Evolutionary conservation across 2,329 filamentous ascomycete species (phyloP), one percentile per base, ranked within the genome.

Genomic region (Phialemoniopsis sp.): DNA sequence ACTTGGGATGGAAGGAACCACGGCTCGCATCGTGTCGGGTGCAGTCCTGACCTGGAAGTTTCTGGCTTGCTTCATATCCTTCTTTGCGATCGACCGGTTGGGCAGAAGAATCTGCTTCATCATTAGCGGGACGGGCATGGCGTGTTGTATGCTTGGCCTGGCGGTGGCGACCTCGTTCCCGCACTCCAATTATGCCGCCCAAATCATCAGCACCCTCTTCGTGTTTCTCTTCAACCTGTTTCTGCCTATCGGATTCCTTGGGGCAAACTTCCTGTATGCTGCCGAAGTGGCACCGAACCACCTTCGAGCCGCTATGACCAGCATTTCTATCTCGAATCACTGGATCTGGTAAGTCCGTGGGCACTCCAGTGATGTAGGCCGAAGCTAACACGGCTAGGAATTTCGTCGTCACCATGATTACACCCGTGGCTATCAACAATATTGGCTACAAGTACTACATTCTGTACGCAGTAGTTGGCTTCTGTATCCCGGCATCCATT

Each of bases 191-290:
- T 60, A 59, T 3, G 43, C 60, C 2, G 67, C 75, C 3, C 66
- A 72, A 43, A 68, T 78, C 32, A 68, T 66, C 1, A 72, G 72
- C 1, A 73, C 71, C 1, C 66, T 74, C 45, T 78, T 78, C 55
- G 66, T 81, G 36, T 81, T 76, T 55, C 55, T 77, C 34, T 82
- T 76, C 62, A 76, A 79, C 56, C 75, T 72, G 48, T 80, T 80
- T 56, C 72, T 78, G 33, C 74, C 73, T 0, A 72, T 79, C 41
- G 77, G 75, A 0, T 79, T 78, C 58, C 63, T 78, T 0, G 76
- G 77, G 2, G 68, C 74, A 26, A 79, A 77, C 48, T 80, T 79
- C 58, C 60, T 80, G 15, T 81, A 80, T 56, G 76, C 73, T 42
- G 71, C 76, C 2, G 76, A 80, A 49, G 62, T 80, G 14, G 73